A percentile compares a stretch with the other conserved stretches of the same genome.
Evolutionary conservation across 352 stramenopile genomes (phyloP).

Genomic region (Globisporangium parvum): DNA sequence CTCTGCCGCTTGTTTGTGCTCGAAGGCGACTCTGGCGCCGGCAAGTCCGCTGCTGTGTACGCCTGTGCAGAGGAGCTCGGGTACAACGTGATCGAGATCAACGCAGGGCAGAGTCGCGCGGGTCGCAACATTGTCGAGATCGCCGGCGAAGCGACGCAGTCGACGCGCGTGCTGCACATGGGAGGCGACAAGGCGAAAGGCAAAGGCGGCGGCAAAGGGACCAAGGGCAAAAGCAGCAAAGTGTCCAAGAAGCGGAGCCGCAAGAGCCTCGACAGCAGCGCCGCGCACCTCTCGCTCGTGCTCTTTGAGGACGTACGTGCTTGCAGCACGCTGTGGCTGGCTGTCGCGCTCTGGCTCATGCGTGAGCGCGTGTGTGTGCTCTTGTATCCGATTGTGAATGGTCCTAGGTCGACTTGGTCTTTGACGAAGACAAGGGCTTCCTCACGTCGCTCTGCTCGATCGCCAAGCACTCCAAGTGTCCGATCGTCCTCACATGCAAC

Average conservation of each 20-base stretch:
- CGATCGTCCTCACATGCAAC: constrained; percentile 67
- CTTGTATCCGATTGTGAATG: neutral
- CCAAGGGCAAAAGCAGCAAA: constrained; percentile 39
- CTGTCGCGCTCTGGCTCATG: neutral
- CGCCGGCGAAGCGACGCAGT: constrained; percentile 80
- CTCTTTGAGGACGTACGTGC: constrained; percentile 72
- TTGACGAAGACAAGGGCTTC: constrained; percentile 81
- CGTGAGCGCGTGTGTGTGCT: constrained; percentile 2
- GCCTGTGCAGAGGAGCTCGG: constrained; percentile 74
- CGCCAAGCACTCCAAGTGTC: constrained; percentile 74
- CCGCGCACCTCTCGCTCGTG: constrained; percentile 67
- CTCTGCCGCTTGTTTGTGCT: constrained; percentile 69
- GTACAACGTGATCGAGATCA: constrained; percentile 84
- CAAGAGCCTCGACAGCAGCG: constrained; percentile 27
- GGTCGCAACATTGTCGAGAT: constrained; percentile 69
- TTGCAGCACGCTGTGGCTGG: neutral
- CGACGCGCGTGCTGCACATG: constrained; percentile 61
- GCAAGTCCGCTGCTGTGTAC: constrained; percentile 78
- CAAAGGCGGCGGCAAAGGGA: constrained; percentile 44
- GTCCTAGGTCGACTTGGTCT: constrained; percentile 54
- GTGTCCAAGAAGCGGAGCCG: constrained; percentile 37
- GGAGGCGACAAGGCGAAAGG: constrained; percentile 14
- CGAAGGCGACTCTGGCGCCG: constrained; percentile 59
- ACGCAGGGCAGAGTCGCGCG: constrained; percentile 66
- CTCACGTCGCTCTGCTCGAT: constrained; percentile 64